These are phyloP conservation scores for Pythium vanterpoolii DNA, from an alignment of 352 stramenopile genomes.

Conservation along the genomic window DNA sequence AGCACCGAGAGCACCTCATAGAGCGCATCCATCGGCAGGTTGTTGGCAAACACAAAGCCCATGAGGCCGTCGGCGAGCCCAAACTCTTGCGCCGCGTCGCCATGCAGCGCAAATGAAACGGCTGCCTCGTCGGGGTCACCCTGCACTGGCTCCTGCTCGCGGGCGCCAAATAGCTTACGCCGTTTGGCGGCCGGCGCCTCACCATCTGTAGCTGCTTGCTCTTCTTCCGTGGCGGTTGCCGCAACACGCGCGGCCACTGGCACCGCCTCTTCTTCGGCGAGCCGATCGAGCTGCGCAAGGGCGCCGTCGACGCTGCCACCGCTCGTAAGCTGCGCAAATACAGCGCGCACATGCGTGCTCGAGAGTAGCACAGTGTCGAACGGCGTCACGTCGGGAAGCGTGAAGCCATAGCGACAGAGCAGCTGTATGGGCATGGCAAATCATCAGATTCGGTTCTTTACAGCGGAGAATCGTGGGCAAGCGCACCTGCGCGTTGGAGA, in stretches of 20 bases:
- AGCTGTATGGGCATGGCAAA: conserved; percentile 26
- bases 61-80: conserved; percentile 60
- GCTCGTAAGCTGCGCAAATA: conserved; percentile 25
- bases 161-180: conserved; percentile 35
- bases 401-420: conserved; percentile 71
- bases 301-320: conserved; percentile 24
- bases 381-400: conserved; percentile 32
- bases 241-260: neutral
- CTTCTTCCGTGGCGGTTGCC: neutral
- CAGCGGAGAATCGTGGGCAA: neutral
- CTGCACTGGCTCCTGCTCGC: too few species aligned
- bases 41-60: conserved; percentile 54
- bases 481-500: conserved; percentile 69
- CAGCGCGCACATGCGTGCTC: conserved; percentile 37
- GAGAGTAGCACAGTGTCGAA: conserved; percentile 56
- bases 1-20: conserved; percentile 62
- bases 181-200: conserved; percentile 34
- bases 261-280: conserved; percentile 7
- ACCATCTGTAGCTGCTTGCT: neutral
- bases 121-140: conserved; percentile 21
- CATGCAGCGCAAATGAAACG: conserved; percentile 56
- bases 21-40: conserved; percentile 51
- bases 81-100: conserved; percentile 47
- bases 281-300: conserved; percentile 18
- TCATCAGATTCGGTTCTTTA: neutral